phyloP scores from a whole-genome alignment of 257 asterid genomes.

The Orobanche coerulescens region DNA sequence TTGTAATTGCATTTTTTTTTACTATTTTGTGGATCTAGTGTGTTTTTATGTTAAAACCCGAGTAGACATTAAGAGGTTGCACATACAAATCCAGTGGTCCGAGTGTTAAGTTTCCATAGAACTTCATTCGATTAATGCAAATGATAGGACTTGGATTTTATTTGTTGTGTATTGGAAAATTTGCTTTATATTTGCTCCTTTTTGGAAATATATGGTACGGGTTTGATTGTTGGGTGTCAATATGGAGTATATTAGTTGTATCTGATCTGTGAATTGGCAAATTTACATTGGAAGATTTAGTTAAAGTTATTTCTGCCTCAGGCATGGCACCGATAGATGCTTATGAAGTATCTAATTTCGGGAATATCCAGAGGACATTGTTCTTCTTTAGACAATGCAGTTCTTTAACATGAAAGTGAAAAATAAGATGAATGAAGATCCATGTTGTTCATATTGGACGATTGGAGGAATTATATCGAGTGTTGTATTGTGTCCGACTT shows the following conservation, averaged over 20 bases:
- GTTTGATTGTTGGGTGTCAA: not conserved
- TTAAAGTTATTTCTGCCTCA: too few relatives aligned
- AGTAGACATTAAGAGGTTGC: not conserved
- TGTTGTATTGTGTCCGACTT: too few relatives aligned
- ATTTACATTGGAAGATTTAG: not conserved
- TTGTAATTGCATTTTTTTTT: not conserved
- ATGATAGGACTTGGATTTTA: too few relatives aligned
- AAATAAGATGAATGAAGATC: too few relatives aligned
- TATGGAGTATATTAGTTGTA: not conserved
- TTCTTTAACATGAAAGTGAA: not conserved
- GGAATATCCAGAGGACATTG: too few relatives aligned
- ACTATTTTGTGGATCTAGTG: constrained; percentile 15
- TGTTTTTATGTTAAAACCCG: constrained; percentile 6
- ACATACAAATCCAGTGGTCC: not conserved
- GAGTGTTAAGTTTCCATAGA: too few relatives aligned
- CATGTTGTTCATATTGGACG: too few relatives aligned
- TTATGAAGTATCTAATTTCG: not conserved
- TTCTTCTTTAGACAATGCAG: too few relatives aligned
- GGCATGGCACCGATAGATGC: too few relatives aligned
- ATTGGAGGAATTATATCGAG: too few relatives aligned
- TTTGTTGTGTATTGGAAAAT: not conserved
- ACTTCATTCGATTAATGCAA: too few relatives aligned
- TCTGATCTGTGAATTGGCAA: not conserved
- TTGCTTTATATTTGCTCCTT: not conserved
- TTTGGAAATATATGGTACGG: not conserved